phyloP scores from a whole-genome alignment of 129 eudicot species.

The Cynara cardunculus region DNA sequence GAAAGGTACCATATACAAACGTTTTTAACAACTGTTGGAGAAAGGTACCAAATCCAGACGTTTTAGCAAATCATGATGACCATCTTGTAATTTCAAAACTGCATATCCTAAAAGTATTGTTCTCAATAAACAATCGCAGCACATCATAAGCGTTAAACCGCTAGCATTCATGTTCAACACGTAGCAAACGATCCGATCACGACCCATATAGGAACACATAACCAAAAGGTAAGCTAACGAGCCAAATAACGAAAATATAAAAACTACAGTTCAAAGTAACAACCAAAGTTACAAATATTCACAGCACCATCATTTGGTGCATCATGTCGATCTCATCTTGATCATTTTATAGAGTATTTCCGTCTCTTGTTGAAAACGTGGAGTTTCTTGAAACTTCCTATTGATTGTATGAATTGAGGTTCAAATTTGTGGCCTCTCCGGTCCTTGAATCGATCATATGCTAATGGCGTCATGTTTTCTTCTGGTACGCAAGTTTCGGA shows the following conservation, averaged over 20 bases:
- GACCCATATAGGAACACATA: neutral
- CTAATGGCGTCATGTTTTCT: neutral
- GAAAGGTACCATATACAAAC: too few relatives aligned
- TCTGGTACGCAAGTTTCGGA: neutral
- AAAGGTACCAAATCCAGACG: too few relatives aligned
- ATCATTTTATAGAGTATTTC: neutral
- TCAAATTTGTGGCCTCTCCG: neutral
- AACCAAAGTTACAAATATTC: neutral
- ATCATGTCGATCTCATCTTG: neutral
- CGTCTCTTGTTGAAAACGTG: neutral
- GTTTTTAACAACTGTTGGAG: too few relatives aligned
- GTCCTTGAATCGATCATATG: neutral
- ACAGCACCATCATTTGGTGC: neutral
- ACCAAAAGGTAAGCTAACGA: neutral
- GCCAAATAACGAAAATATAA: neutral
- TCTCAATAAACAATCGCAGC: neutral
- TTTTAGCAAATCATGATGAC: too few relatives aligned
- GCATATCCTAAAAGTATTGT: too few relatives aligned
- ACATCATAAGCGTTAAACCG: neutral
- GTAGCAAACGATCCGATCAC: neutral
- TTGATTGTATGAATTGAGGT: neutral
- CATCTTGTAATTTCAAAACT: too few relatives aligned
- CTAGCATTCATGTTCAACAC: neutral
- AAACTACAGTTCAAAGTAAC: neutral
- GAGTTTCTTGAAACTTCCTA: neutral